These are phyloP conservation scores for Neoboletus subvelutipes DNA, from an alignment of 768 basidiomycete species.

Conservation along the genomic window DNA sequence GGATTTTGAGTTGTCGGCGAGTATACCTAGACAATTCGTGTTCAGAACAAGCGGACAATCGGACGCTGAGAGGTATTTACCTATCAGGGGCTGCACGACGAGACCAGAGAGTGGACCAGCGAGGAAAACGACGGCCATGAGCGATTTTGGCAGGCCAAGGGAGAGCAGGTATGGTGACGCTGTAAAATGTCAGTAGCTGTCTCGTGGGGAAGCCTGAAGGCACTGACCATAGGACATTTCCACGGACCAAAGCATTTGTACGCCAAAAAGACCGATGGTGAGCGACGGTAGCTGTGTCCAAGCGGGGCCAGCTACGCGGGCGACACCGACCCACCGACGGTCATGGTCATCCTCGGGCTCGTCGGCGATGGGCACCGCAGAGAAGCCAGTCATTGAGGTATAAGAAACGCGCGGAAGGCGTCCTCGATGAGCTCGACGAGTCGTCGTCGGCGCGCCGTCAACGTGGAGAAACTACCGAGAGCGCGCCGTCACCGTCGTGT, in stretches of 20 bases:
- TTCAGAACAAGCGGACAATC: neutral
- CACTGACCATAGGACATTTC: slow-evolving; percentile 84
- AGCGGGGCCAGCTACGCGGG: slow-evolving; percentile 63
- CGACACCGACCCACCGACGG: slow-evolving; percentile 48
- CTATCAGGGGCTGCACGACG: slow-evolving; percentile 88
- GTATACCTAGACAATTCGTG: slow-evolving; percentile 40
- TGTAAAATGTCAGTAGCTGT: slow-evolving; percentile 22
- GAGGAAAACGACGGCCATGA: slow-evolving; percentile 88
- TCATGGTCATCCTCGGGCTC: slow-evolving; percentile 39
- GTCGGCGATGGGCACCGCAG: slow-evolving; percentile 45
- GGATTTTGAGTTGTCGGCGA: slow-evolving; percentile 84
- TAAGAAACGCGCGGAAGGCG: neutral
- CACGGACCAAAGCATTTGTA: slow-evolving; percentile 90
- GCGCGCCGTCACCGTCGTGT: neutral
- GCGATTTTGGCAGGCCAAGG: slow-evolving; percentile 81
- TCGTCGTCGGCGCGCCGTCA: neutral
- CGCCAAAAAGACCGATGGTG: slow-evolving; percentile 78
- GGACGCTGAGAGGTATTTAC: slow-evolving; percentile 52
- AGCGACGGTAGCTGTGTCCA: slow-evolving; percentile 68
- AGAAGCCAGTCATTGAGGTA: slow-evolving; percentile 49
- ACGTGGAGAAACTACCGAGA: neutral
- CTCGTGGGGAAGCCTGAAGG: neutral
- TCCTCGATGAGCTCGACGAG: neutral
- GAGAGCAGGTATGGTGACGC: slow-evolving; percentile 87
- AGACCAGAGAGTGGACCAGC: slow-evolving; percentile 91